Evolutionary conservation across 2,329 filamentous ascomycete genomes (phyloP), one percentile per base, ranked within the genome.

Genomic region (Davidsoniella virescens): DNA sequence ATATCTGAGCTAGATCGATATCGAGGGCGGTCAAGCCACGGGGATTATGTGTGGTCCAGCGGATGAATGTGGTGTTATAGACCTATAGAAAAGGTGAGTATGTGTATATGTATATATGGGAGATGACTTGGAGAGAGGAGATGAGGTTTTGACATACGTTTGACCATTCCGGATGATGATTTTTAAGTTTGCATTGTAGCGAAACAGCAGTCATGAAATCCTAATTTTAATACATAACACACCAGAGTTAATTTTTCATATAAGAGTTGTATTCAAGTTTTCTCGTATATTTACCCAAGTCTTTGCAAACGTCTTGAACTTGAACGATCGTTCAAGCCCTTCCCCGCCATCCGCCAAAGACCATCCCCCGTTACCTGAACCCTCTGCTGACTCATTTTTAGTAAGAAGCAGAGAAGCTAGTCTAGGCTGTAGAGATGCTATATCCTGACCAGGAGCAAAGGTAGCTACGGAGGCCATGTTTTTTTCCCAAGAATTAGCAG

Each of bases 131-230:
- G 18, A 25, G 25, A 16, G n/a, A 40, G 1, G 38, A 40, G n/a
- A 18, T 40, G 49, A 29, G 23, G 17, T 39, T 5, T 9, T 17
- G 23, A 61, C 69, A 56, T 64, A 80, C 80, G 59, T 87, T 86
- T 2, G 78, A 80, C 82, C 82, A 86, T 61, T 86, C 82, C 0
- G 82, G 82, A 58, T 87, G 82, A 60, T 87, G 82, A 57, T 77
- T 82, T 58, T 73, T 71, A 37, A 74, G 61, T 59, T 82, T 81
- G 64, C 80, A 83, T 58, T 84, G 73, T 29, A 78, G 65, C 9
- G 81, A 77, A 12, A 86, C 72, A 2, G 71, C 70, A n/a, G 79
- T 82, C 81, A 86, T 85, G 64, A 86, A 87, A 55, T 80, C 78
- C 51, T 53, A 36, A 2, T 23, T 23, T 23, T 23, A 23, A 5